Conservation (phyloP, 2,329 filamentous ascomycete species). For the Cladophialophora immunda region DNA sequence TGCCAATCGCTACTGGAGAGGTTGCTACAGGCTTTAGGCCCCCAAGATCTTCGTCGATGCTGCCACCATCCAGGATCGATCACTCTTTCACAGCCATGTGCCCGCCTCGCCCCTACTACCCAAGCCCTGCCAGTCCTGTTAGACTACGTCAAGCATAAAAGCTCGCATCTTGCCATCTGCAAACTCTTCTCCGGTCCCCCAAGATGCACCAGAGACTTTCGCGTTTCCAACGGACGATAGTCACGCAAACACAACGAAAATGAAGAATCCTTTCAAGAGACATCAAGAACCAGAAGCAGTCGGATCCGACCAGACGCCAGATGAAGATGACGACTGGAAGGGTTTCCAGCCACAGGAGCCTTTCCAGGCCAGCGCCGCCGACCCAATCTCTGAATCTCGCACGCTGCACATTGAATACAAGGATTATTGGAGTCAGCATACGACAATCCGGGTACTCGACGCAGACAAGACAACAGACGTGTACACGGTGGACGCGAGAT, state of each 20-base stretch:
- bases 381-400: background rate
- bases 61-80: background rate
- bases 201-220: background rate
- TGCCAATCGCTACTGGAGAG: background rate
- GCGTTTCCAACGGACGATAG: background rate
- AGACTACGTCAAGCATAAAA: background rate
- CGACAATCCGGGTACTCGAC: constrained; percentile 5
- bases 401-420: constrained; percentile 9
- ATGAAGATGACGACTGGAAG: background rate
- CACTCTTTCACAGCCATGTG: background rate
- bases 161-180: background rate
- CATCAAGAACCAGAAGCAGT: background rate
- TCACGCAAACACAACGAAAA: background rate
- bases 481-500: constrained; percentile 11
- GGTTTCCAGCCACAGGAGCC: background rate
- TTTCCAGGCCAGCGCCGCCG: background rate
- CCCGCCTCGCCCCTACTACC: background rate
- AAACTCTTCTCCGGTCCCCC: background rate
- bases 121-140: background rate
- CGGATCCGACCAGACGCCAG: background rate
- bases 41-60: background rate
- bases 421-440: constrained; percentile 15
- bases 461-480: background rate
- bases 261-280: background rate
- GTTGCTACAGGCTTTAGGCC: background rate